These are phyloP conservation scores for Cornus florida DNA, from an alignment of 148 eudicot genomes.

Conservation along the genomic window DNA sequence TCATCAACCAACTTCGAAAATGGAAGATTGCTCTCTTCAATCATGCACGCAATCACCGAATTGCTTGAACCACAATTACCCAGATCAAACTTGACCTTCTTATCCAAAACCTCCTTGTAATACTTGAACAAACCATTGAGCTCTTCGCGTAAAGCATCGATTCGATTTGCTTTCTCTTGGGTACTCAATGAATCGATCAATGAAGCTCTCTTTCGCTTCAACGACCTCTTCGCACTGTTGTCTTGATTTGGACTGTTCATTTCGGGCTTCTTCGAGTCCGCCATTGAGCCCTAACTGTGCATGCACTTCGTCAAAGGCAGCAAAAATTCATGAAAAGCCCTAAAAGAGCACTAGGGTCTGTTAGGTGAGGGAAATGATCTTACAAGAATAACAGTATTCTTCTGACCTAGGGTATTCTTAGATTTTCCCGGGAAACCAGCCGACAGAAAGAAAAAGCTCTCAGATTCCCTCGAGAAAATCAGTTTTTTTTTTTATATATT, in stretches of 20 bases:
- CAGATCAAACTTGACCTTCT: conserved; percentile 21
- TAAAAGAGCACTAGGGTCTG: background rate
- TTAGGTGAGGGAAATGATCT: background rate
- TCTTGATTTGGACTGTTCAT: background rate
- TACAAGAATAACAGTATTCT: background rate
- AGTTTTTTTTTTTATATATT: too few species aligned
- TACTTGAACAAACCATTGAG: conserved; percentile 44
- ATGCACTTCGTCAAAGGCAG: background rate
- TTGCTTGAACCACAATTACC: conserved; percentile 23
- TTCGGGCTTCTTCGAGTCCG: conserved; percentile 24
- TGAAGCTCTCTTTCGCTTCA: conserved; percentile 52
- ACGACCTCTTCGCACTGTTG: conserved; percentile 24
- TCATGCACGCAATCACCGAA: conserved; percentile 55
- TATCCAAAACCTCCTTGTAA: conserved; percentile 45
- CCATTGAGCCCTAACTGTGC: conserved; percentile 27
- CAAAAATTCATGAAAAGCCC: background rate
- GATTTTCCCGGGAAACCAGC: too few species aligned
- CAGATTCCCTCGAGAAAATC: background rate
- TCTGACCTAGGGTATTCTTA: background rate
- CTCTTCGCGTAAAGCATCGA: conserved; percentile 41
- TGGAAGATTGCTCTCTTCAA: conserved; percentile 74
- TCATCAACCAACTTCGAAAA: conserved; percentile 54
- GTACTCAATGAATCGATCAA: conserved; percentile 4
- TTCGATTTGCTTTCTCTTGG: conserved; percentile 51
- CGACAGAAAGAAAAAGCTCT: too few species aligned